Evolutionary conservation across 768 basidiomycete species (phyloP), one percentile per base, ranked within the genome.

Genomic region (Mycena latifolia): DNA sequence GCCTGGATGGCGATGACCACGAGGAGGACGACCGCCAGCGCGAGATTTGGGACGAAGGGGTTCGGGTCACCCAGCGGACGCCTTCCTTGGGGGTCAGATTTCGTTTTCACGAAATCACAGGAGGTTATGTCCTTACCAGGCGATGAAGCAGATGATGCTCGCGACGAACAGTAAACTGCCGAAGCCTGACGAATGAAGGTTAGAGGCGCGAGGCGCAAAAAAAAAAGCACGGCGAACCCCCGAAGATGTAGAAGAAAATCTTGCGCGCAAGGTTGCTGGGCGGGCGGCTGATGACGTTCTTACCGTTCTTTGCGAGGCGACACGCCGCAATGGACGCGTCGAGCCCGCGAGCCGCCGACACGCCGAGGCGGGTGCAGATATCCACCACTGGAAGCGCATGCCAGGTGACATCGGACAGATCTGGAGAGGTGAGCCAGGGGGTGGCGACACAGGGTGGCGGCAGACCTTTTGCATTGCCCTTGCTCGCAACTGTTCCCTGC

Each of bases 31-130:
- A 90, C 76, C 1, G 88, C 89, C 7, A 90, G 80, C 10, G 88
- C 89, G 27, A 91, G 80, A 70, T 90, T 89, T 17, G 88, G 82
- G 0, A 79, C 79, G 14, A 77, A 72, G 10, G 89, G 89, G 52
- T 81, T 72, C 2, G 86, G 85, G 33, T 86, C 79, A 3, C 89
- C 89, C 17, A 90, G 80, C 0, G 89, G 89, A 75, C 84, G 84
- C 87, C 87, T 87, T n/a, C n/a, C n/a, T n/a, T n/a, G n/a, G n/a
- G n/a, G n/a, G n/a, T n/a, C n/a, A n/a, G n/a, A n/a, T n/a, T n/a
- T n/a, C n/a, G n/a, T n/a, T n/a, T n/a, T n/a, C n/a, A n/a, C n/a
- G n/a, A n/a, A n/a, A n/a, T n/a, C n/a, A n/a, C n/a, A n/a, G n/a
- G n/a, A n/a, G n/a, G n/a, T n/a, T n/a, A n/a, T n/a, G n/a, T n/a